Base-by-base conservation (phyloP, 2,329 filamentous ascomycete species). In the Trichoderma hamatum region DNA sequence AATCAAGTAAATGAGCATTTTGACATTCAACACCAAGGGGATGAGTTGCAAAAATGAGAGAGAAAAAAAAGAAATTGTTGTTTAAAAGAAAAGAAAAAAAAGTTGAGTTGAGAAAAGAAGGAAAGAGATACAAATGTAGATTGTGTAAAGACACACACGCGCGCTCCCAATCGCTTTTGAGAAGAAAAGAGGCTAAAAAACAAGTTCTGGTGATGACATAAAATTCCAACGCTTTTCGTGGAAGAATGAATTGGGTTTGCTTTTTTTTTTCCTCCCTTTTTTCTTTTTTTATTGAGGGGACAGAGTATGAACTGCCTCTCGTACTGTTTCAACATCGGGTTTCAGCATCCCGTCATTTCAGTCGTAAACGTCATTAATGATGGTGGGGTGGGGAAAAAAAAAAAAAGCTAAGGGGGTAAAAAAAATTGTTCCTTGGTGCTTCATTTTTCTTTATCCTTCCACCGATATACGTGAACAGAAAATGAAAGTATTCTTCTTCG, bases 321-420 rank as follows among this genome's bases (percentile, higher is more conserved):
- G 49, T 64, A 64, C 61, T 64, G 61, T 64, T 64, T 64, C 49
- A 26, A 13, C n/a, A 16, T 58, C 54, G 63, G 63, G 63, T 59
- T 67, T 63, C 67, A 67, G 67, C n/a, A 64, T 51, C 59, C 67
- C 67, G 28, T 56, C 60, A 36, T 69, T 51, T 16, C 36, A 56
- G 26, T 67, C 63, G 34, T 67, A 59, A 59, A 59, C 54, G 30
- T 67, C 54, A 51, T 59, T 55, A 26, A 55, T 54, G 32, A 46
- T 19, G 24, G 34, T 26, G 24, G 9, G 5, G 43, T n/a, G 19
- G 46, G 13, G 21, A 24, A 3, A 26, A 28, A 14, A 32, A 24
- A 49, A 13, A 19, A 26, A 34, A 21, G 32, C 46, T 5, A 14
- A n/a, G 16, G 19, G 30, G n/a, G n/a, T n/a, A n/a, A 46, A 60